Evolutionary conservation across 371 early-diverging fungal species (phyloP).

Genomic region (Zychaea mexicana): DNA sequence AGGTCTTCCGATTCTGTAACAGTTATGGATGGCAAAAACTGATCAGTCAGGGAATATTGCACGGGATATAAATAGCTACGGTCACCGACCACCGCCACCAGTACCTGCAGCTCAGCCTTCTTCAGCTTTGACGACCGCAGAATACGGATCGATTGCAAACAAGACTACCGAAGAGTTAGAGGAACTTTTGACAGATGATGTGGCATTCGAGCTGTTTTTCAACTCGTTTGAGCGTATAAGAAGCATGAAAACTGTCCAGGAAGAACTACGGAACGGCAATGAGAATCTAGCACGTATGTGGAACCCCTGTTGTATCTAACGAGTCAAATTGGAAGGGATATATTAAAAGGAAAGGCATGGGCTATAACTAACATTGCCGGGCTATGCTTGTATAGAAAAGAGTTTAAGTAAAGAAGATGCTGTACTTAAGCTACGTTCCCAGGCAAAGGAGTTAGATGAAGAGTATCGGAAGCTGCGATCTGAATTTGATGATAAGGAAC

Average conservation of each 20-base stretch:
- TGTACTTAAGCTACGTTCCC: constrained; percentile 38
- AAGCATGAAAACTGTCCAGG: constrained; percentile 52
- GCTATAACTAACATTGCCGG: not conserved
- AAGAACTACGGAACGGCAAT: constrained; percentile 58
- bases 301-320: not conserved
- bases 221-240: constrained; percentile 55
- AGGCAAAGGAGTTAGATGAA: constrained; percentile 41
- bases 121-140: constrained; percentile 11
- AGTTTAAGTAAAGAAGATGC: constrained; percentile 52
- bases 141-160: constrained; percentile 22
- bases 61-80: constrained; percentile 28
- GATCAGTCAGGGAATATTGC: too few relatives aligned
- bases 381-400: constrained; percentile 37
- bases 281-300: constrained; percentile 59
- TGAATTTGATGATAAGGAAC: constrained; percentile 52
- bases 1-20: not conserved
- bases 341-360: not conserved
- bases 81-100: constrained; percentile 47
- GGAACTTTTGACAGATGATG: constrained; percentile 51
- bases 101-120: constrained; percentile 28
- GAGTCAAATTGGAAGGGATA: too few relatives aligned
- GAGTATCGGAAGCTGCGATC: constrained; percentile 35
- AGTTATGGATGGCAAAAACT: not conserved
- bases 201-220: constrained; percentile 61
- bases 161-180: constrained; percentile 51